These are phyloP conservation scores for Erigeron canadensis DNA, from an alignment of 129 eudicot genomes.

Conservation along the genomic window DNA sequence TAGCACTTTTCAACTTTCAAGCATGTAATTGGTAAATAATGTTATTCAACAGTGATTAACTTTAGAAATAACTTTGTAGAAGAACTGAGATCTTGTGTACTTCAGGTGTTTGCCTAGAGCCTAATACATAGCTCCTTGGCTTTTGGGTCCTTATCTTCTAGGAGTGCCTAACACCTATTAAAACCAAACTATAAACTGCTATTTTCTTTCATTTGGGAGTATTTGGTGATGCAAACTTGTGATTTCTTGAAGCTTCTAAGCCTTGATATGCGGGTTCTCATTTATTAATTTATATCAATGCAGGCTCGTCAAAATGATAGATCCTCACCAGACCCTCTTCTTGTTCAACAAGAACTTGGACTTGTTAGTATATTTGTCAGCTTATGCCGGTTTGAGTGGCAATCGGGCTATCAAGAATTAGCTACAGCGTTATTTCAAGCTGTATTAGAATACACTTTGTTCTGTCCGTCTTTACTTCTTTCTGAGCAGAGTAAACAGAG, in stretches of 20 bases:
- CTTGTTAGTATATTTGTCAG: conserved; percentile 70
- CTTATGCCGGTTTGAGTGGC: conserved; percentile 96
- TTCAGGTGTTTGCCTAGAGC: too few species aligned
- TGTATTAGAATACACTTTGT: conserved; percentile 78
- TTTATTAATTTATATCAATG: conserved; percentile 17
- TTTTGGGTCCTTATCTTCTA: too few species aligned
- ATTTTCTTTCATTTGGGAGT: background rate
- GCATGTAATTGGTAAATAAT: too few species aligned
- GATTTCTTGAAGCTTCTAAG: background rate
- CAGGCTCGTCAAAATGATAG: conserved; percentile 55
- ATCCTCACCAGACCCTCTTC: conserved; percentile 42
- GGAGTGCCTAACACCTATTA: too few species aligned
- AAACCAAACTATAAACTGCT: background rate
- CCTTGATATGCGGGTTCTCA: background rate
- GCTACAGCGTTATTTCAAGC: conserved; percentile 96
- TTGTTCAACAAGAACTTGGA: conserved; percentile 63
- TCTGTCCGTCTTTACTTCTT: conserved; percentile 77
- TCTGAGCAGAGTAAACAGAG: conserved; percentile 77
- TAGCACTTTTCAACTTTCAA: too few species aligned
- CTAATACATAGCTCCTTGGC: too few species aligned
- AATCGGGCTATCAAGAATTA: conserved; percentile 86
- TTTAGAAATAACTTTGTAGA: too few species aligned
- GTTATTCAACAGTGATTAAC: too few species aligned
- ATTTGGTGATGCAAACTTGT: background rate
- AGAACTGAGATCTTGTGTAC: too few species aligned